A percentile compares a stretch with the other conserved stretches of the same genome.
Evolutionary conservation across 2,329 filamentous ascomycete genomes (phyloP).

Genomic region (Ophiostoma ulmi): DNA sequence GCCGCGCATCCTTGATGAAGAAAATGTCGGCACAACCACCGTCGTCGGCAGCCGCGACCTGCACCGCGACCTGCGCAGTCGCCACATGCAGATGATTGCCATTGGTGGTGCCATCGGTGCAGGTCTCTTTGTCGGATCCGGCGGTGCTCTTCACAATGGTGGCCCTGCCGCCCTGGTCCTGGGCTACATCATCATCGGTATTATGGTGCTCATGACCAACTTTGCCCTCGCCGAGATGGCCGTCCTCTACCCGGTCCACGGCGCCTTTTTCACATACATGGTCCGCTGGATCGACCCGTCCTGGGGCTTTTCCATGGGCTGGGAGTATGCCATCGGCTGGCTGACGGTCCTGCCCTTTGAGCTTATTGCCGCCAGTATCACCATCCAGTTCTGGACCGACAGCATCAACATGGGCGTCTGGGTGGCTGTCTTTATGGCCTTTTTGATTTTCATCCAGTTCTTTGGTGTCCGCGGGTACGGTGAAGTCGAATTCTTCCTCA

Average conservation of each 20-base stretch:
- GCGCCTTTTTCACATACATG: slow-evolving; percentile 57
- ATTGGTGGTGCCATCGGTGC: slow-evolving; percentile 45
- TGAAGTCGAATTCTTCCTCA: slow-evolving; percentile 53
- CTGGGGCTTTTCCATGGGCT: slow-evolving; percentile 51
- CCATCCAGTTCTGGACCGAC: slow-evolving; percentile 42
- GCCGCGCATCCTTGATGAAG: slow-evolving; percentile 30
- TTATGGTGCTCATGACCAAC: slow-evolving; percentile 55
- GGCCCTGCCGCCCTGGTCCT: slow-evolving; percentile 51
- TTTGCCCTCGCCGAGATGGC: slow-evolving; percentile 57
- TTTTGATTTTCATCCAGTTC: slow-evolving; percentile 36
- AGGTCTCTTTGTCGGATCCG: slow-evolving; percentile 67
- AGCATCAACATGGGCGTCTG: slow-evolving; percentile 39
- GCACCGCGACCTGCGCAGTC: slow-evolving; percentile 36
- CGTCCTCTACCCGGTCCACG: slow-evolving; percentile 55
- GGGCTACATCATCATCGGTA: slow-evolving; percentile 51
- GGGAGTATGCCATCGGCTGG: slow-evolving; percentile 51
- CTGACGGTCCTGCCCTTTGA: slow-evolving; percentile 52
- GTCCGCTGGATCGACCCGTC: slow-evolving; percentile 58
- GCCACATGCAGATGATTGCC: slow-evolving; percentile 46
- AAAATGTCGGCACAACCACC: slow-evolving; percentile 36
- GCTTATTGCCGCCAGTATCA: slow-evolving; percentile 49
- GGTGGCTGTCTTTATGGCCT: slow-evolving; percentile 36
- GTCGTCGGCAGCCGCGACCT: slow-evolving; percentile 28
- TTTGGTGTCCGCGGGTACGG: slow-evolving; percentile 27
- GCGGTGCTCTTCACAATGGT: slow-evolving; percentile 53